A percentile compares a stretch with the other conserved stretches of the same genome.
phyloP scores from a whole-genome alignment of 257 asterid genomes.

The Nicotiana attenuata region DNA sequence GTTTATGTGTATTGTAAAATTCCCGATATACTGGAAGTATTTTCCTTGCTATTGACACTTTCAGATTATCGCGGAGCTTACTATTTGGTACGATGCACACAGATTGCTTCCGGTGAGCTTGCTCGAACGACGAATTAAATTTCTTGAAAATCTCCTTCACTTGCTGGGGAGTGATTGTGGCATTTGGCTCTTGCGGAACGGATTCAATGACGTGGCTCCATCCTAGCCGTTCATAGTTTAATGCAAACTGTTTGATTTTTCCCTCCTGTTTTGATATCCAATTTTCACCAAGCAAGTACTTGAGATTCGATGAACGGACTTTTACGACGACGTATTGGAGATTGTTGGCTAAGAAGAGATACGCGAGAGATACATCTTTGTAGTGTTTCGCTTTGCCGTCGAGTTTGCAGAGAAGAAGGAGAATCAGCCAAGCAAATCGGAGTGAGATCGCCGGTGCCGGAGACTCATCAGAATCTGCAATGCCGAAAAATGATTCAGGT shows the following conservation, averaged over 20 bases:
- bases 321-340: constrained; percentile 52
- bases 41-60: constrained; percentile 40
- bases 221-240: constrained; percentile 52
- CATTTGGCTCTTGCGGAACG: constrained; percentile 44
- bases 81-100: constrained; percentile 48
- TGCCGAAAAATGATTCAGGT: constrained; percentile 50
- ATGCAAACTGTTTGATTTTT: constrained; percentile 46
- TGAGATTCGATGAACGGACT: constrained; percentile 58
- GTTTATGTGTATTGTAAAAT: constrained; percentile 39
- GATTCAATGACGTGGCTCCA: constrained; percentile 71
- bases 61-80: constrained; percentile 57
- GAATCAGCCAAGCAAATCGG: constrained; percentile 60
- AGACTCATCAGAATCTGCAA: constrained; percentile 52
- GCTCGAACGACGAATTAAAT: constrained; percentile 59
- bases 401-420: constrained; percentile 62
- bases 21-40: constrained; percentile 46
- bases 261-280: constrained; percentile 64
- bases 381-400: constrained; percentile 61
- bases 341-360: constrained; percentile 78
- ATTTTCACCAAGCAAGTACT: constrained; percentile 55
- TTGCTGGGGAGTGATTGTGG: constrained; percentile 24
- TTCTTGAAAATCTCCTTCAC: constrained; percentile 50
- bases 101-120: constrained; percentile 55
- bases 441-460: constrained; percentile 41
- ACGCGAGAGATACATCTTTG: constrained; percentile 53